Conservation (phyloP, 2,329 filamentous ascomycete species). For the Capronia americana region DNA sequence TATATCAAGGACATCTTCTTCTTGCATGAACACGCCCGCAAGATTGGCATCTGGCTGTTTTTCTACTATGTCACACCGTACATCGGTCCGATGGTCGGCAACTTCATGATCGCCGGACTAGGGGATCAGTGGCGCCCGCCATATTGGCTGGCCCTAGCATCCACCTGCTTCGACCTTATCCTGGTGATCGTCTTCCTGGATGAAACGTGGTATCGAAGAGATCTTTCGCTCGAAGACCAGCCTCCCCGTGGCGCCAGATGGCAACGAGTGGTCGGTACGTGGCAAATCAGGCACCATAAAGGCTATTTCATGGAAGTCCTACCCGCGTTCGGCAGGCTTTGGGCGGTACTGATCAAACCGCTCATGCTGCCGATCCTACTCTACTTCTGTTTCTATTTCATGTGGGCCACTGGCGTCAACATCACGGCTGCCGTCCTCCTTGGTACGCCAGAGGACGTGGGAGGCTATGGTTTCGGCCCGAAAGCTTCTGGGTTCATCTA, state of each 20-base stretch:
- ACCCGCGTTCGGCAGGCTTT: conserved; percentile 44
- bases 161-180: conserved; percentile 39
- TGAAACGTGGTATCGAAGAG: conserved; percentile 48
- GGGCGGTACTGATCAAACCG: conserved; percentile 47
- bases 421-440: conserved; percentile 61
- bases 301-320: conserved; percentile 41
- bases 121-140: conserved; percentile 44
- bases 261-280: conserved; percentile 40
- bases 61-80: conserved; percentile 43
- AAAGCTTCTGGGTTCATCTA: conserved; percentile 62
- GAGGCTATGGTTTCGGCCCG: conserved; percentile 56
- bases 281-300: conserved; percentile 24
- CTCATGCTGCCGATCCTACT: conserved; percentile 45
- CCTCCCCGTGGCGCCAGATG: conserved; percentile 18
- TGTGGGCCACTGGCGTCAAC: conserved; percentile 58
- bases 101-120: conserved; percentile 45
- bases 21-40: conserved; percentile 48
- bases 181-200: conserved; percentile 45
- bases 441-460: conserved; percentile 44
- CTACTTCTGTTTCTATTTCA: conserved; percentile 46
- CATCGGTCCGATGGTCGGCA: conserved; percentile 36
- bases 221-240: conserved; percentile 7
- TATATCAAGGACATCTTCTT: conserved; percentile 52
- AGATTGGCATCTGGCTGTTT: conserved; percentile 48
- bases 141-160: conserved; percentile 45